A percentile compares a stretch with the other conserved stretches of the same genome.
phyloP scores from a whole-genome alignment of 495 filamentous ascomycete species.

The Extremus antarcticus region DNA sequence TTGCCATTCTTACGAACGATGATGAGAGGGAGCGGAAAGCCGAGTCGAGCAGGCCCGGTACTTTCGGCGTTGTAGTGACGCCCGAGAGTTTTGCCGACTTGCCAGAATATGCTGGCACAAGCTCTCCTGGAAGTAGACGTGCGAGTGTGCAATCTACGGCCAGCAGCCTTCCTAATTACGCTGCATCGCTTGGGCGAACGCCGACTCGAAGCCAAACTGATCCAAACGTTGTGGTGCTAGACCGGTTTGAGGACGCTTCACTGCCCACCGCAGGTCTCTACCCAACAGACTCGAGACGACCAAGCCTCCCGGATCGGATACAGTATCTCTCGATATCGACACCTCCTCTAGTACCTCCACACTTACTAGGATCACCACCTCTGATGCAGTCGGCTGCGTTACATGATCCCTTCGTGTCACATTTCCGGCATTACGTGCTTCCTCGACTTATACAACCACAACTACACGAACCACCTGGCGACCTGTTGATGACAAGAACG shows the following conservation, averaged over 20 bases:
- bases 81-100: slow-evolving; percentile 45
- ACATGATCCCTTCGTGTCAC: slow-evolving; percentile 4
- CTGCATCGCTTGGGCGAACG: neutral
- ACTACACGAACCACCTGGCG: neutral
- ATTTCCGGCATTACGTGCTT: slow-evolving; percentile 12
- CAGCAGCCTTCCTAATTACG: slow-evolving; percentile 4
- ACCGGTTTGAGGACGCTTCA: slow-evolving; percentile 16
- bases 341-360: neutral
- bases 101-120: slow-evolving; percentile 37
- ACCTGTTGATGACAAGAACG: slow-evolving; percentile 1
- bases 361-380: neutral
- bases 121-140: neutral
- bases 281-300: neutral
- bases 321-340: slow-evolving; percentile 9
- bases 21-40: slow-evolving; percentile 52
- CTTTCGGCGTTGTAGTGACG: slow-evolving; percentile 46
- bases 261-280: neutral
- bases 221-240: slow-evolving; percentile 15
- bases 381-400: neutral
- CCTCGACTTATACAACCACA: slow-evolving; percentile 6
- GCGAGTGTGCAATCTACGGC: slow-evolving; percentile 11
- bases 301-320: slow-evolving; percentile 7
- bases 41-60: slow-evolving; percentile 41
- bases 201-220: neutral
- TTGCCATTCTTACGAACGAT: slow-evolving; percentile 45